phyloP scores from a whole-genome alignment of 106 monocot species.

The Hemerocallis citrina region DNA sequence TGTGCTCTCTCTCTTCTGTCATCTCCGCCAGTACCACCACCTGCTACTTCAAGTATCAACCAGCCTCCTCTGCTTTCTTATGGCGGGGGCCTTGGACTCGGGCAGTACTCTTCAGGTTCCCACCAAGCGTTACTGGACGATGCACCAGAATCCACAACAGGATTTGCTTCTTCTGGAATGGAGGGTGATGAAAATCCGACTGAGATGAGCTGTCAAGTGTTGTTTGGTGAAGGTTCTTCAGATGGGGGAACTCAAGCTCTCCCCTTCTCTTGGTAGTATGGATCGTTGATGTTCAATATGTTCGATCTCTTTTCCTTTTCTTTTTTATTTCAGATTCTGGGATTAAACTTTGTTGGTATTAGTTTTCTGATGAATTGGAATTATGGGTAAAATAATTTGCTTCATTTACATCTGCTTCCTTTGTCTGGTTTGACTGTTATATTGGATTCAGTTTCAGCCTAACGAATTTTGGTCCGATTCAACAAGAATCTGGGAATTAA shows the following conservation, averaged over 20 bases:
- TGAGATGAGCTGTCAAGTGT: constrained; percentile 7
- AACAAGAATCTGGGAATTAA: no score
- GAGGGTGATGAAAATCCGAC: neutral
- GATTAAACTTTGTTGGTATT: no score
- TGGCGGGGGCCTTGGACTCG: constrained; percentile 31
- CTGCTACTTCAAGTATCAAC: constrained; percentile 36
- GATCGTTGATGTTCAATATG: no score
- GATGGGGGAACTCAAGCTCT: constrained; percentile 7
- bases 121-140: neutral
- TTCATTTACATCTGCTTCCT: no score
- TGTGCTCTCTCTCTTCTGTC: constrained; percentile 99
- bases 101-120: neutral
- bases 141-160: constrained; percentile 14
- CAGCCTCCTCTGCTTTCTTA: constrained; percentile 26
- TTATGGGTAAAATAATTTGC: no score
- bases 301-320: no score
- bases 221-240: constrained; percentile 8
- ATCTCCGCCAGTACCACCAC: constrained; percentile 59
- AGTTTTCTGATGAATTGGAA: no score
- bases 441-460: no score
- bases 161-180: constrained; percentile 5
- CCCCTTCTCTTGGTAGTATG: constrained; percentile 12
- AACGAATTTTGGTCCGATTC: no score
- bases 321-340: no score
- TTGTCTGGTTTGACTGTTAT: no score